These are phyloP conservation scores for Chaetomium olivaceum DNA, from an alignment of 2,329 filamentous ascomycete species.

Conservation along the genomic window DNA sequence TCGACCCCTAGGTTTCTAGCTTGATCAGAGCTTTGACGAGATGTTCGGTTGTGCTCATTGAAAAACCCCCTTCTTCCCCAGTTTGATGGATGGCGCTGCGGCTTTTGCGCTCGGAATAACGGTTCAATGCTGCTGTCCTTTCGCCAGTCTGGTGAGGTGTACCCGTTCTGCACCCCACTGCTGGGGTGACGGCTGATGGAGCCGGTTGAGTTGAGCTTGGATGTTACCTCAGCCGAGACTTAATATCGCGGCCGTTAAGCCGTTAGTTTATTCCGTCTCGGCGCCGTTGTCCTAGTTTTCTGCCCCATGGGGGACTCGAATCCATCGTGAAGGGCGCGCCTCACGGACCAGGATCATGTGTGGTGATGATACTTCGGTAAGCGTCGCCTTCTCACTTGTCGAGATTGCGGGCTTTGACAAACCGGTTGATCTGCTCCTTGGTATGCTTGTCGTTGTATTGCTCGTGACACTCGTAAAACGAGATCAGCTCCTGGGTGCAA, in stretches of 20 bases:
- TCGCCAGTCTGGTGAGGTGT: neutral
- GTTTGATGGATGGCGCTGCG: neutral
- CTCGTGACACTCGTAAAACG: slow-evolving; percentile 74
- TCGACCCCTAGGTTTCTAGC: neutral
- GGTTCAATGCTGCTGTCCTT: neutral
- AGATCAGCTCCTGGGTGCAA: slow-evolving; percentile 87
- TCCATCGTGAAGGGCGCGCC: neutral
- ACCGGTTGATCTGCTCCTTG: slow-evolving; percentile 59
- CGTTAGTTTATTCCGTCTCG: neutral
- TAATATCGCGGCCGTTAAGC: neutral
- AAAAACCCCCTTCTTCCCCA: neutral
- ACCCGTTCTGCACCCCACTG: neutral
- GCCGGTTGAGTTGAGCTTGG: neutral
- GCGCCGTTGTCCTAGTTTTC: neutral
- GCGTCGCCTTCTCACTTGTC: slow-evolving; percentile 47
- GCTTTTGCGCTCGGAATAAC: neutral
- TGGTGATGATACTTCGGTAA: neutral
- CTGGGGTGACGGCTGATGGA: neutral
- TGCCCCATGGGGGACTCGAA: neutral
- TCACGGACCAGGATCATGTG: neutral
- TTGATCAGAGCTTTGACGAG: neutral
- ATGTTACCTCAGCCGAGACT: neutral
- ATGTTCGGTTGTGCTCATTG: neutral
- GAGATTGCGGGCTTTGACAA: slow-evolving; percentile 58
- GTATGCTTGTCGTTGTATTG: slow-evolving; percentile 62